phyloP scores from a whole-genome alignment of 352 stramenopile species.

The Phytopythium aichiense region DNA sequence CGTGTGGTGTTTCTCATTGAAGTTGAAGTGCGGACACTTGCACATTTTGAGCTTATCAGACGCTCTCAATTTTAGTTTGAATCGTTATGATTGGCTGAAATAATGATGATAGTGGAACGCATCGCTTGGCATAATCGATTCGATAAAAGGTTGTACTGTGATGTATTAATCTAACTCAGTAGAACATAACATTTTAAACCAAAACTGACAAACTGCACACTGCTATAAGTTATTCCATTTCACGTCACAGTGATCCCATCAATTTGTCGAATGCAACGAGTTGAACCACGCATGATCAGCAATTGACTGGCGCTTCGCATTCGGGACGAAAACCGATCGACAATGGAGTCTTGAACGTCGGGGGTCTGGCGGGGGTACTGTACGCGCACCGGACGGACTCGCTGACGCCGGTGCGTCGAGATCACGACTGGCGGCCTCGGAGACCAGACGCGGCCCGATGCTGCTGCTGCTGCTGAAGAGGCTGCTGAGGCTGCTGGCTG shows the following conservation, averaged over 20 bases:
- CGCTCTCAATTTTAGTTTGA: neutral
- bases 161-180: neutral
- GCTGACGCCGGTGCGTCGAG: neutral
- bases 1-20: neutral
- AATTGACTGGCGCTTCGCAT: too few relatives aligned
- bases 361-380: neutral
- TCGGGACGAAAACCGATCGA: too few relatives aligned
- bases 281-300: too few relatives aligned
- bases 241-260: too few relatives aligned
- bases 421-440: neutral
- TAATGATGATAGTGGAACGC: neutral
- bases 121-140: neutral
- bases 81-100: neutral
- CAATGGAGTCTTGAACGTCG: neutral
- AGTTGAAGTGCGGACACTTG: neutral
- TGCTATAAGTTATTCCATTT: too few relatives aligned
- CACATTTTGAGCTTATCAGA: neutral
- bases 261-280: too few relatives aligned
- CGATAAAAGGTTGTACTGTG: neutral
- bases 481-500: slow-evolving; percentile 14
- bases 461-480: neutral
- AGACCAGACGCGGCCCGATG: neutral
- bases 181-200: neutral
- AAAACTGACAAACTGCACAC: too few relatives aligned
- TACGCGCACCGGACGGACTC: neutral